Conservation (phyloP, 352 stramenopile species). For the Pythium apleroticum region DNA sequence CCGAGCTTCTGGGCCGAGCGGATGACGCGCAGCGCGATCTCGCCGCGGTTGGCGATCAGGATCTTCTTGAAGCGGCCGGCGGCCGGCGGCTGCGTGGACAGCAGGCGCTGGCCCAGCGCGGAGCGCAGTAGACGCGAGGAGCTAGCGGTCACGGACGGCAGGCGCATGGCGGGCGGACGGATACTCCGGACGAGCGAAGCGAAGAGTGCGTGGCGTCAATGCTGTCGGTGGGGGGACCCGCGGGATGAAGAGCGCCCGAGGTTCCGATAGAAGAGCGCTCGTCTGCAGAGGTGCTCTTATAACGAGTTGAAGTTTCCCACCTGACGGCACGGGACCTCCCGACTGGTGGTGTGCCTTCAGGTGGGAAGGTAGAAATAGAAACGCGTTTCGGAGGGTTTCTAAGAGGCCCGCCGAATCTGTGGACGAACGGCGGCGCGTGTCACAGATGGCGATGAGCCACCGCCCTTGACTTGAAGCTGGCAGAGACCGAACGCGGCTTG, state of each 20-base stretch:
- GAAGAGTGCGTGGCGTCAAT: conserved; percentile 9
- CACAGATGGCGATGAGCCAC: conserved; percentile 2
- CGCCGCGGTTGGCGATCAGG: conserved; percentile 89
- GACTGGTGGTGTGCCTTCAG: conserved; percentile 2
- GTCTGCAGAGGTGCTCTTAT: conserved; percentile 25
- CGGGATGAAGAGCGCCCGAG: background rate
- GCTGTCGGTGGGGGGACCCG: background rate
- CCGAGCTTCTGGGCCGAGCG: conserved; percentile 83
- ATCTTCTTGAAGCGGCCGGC: conserved; percentile 84
- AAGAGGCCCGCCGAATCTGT: conserved; percentile 16
- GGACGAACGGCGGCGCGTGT: conserved; percentile 23
- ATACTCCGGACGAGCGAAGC: too few species aligned
- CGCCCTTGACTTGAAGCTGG: too few species aligned
- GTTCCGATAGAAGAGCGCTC: conserved; percentile 24
- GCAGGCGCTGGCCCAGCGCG: conserved; percentile 24
- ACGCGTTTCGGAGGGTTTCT: conserved; percentile 10
- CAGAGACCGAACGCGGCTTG: background rate
- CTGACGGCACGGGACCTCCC: background rate
- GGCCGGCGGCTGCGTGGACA: conserved; percentile 29
- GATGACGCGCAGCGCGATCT: conserved; percentile 89
- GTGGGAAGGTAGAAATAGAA: conserved; percentile 23
- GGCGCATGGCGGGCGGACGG: conserved; percentile 15
- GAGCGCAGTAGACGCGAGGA: conserved; percentile 10
- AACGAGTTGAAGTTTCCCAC: conserved; percentile 29
- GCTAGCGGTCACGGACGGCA: conserved; percentile 16